A percentile compares a stretch with the other conserved stretches of the same genome.
phyloP scores from a whole-genome alignment of 129 eudicot species.

The Erigeron canadensis region DNA sequence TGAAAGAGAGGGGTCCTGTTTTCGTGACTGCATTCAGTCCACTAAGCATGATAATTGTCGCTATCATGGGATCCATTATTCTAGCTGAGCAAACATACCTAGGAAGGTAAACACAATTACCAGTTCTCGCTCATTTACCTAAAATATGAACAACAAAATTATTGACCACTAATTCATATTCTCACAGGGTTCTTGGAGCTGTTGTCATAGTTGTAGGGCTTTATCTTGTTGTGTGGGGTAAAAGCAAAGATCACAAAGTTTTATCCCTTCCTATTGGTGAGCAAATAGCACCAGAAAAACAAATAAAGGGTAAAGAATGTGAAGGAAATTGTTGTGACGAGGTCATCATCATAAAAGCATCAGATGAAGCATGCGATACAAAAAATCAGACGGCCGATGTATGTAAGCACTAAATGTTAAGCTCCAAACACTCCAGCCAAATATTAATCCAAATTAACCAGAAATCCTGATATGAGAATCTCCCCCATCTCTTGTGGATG shows the following conservation, averaged over 20 bases:
- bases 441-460: slow-evolving; percentile 16
- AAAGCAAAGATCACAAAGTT: slow-evolving; percentile 65
- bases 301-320: slow-evolving; percentile 20
- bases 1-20: slow-evolving; percentile 84
- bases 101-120: slow-evolving; percentile 55
- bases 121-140: not conserved
- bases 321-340: slow-evolving; percentile 33
- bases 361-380: slow-evolving; percentile 35
- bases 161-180: slow-evolving; percentile 3
- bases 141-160: slow-evolving; percentile 6
- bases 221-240: slow-evolving; percentile 93
- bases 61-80: slow-evolving; percentile 64
- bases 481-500: slow-evolving; percentile 7
- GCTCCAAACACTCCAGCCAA: slow-evolving; percentile 16
- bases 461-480: slow-evolving; percentile 6
- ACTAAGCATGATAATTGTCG: slow-evolving; percentile 70
- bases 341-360: slow-evolving; percentile 38
- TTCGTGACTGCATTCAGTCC: slow-evolving; percentile 89
- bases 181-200: slow-evolving; percentile 81
- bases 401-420: slow-evolving; percentile 15
- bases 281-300: slow-evolving; percentile 37
- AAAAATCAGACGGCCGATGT: slow-evolving; percentile 23
- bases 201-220: slow-evolving; percentile 72
- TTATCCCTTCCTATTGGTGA: slow-evolving; percentile 33
- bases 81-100: slow-evolving; percentile 59